Evolutionary conservation across 176 grass and related monocot species (phyloP).

Genomic region (Carex pumila): DNA sequence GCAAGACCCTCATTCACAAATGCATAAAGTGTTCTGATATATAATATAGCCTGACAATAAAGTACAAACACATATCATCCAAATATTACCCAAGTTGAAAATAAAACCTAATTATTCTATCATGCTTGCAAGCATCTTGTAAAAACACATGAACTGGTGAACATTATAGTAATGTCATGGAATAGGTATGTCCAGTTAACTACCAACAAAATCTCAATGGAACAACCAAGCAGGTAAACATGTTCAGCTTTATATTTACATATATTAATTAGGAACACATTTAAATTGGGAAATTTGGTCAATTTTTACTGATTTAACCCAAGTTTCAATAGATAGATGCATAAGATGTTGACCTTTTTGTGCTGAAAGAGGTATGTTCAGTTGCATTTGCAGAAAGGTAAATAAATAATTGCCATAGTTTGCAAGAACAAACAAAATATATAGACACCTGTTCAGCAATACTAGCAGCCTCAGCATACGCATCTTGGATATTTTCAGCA

Average conservation of each 20-base stretch:
- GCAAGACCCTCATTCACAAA: slow-evolving; percentile 96
- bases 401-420: slow-evolving; percentile 17
- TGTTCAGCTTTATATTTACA: not conserved
- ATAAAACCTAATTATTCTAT: not conserved
- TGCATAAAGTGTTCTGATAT: slow-evolving; percentile 82
- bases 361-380: too few species aligned
- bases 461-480: slow-evolving; percentile 97
- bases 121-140: not conserved
- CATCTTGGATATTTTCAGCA: slow-evolving; percentile 99
- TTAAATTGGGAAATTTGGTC: not conserved
- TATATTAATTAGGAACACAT: not conserved
- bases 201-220: not conserved
- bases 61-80: not conserved
- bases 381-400: not conserved
- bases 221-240: not conserved
- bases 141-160: not conserved
- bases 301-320: not conserved
- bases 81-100: not conserved
- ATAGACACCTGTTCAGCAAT: slow-evolving; percentile 87
- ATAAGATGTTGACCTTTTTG: too few species aligned
- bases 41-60: slow-evolving; percentile 76
- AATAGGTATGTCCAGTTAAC: not conserved
- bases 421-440: slow-evolving; percentile 62
- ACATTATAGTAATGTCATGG: not conserved
- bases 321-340: not conserved